Evolutionary conservation across 371 early-diverging fungal genomes (phyloP), one percentile per base, ranked within the genome.

Genomic region (Entomophthora muscae): DNA sequence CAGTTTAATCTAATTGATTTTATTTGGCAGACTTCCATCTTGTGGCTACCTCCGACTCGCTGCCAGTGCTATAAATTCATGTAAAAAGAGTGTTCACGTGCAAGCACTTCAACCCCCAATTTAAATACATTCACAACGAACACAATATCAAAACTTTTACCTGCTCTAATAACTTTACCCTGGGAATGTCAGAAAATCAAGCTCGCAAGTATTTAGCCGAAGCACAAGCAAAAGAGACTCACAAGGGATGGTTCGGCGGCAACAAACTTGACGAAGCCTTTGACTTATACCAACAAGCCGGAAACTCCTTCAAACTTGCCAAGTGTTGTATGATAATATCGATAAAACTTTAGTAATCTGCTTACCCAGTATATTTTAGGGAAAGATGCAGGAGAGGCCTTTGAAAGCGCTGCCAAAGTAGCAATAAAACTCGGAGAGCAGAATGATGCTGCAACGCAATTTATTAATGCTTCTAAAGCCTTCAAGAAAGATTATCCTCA

Each of bases 331-430:
- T 67, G 76, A 61, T n/a, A 42, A 32, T 22, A 31, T 55, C n/a
- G n/a, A n/a, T 57, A 58, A 12, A 22, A 51, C 26, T 63, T 57
- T 57, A 55, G 31, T 22, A 61, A 28, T 17, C 42, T 42, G 42
- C 42, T 42, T 42, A 42, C 42, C 42, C 42, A 42, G 42, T 22
- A 31, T 2, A 7, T 59, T 63, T 59, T 70, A 89, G 89, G 89
- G 90, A 83, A 83, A 64, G 92, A 94, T 67, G 90, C 95, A 23
- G 96, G 95, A 53, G 89, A 92, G 63, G 86, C 93, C 0, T 93
- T 86, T 72, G 67, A 80, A 59, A 80, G 83, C 63, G 88, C 91
- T 31, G 95, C 93, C 0, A 80, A 84, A 52, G 77, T 82, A 70
- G 79, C 83, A 53, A 72, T 85, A 59, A 69, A 78, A 64, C 68